Base-by-base conservation (phyloP, 495 filamentous ascomycete genomes). In the Tuber brumale region DNA sequence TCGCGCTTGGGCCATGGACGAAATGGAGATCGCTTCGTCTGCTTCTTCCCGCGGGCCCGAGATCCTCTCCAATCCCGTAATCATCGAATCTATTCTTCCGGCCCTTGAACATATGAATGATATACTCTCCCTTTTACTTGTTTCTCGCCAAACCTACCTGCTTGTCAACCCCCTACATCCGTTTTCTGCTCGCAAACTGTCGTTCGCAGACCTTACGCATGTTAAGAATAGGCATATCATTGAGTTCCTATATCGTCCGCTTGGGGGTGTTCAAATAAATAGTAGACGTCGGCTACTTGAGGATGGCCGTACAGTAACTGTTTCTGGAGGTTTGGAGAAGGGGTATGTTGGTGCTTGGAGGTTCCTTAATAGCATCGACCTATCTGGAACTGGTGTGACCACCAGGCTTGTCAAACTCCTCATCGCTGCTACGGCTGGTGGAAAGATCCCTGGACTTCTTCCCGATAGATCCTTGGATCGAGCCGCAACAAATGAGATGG, bases 261-360 rank as follows among this genome's bases (percentile, higher is more conserved):
- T 81, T 16, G 73, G 71, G 70, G 74, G 71, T 27, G 74, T 71
- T 41, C 75, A 79, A 72, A n/a, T 42, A 42, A 37, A 41, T 76
- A 43, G 27, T 74, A 43, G 71, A 74, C 80, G 76, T 73, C 79
- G 80, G 39, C 44, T 81, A 10, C 43, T 76, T 72, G 44, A 74
- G 37, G 75, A 81, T 81, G 80, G 79, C 46, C 76, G 78, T 27
- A 80, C 78, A 18, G 78, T 80, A 45, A 80, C 78, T 19, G 78
- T 82, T 31, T 76, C 79, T 27, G 80, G 77, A 23, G 80, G 80
- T 35, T 80, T 80, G 42, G 80, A 77, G 23, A 76, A 76, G 41
- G 80, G 80, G 70, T 82, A 82, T 51, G 75, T 81, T n/a, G 80
- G 80, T 18, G 73, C 81, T 31, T 82, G 76, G 74, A 76, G 81